Conservation (phyloP, 2,329 filamentous ascomycete genomes). For the Thelonectria olida region DNA sequence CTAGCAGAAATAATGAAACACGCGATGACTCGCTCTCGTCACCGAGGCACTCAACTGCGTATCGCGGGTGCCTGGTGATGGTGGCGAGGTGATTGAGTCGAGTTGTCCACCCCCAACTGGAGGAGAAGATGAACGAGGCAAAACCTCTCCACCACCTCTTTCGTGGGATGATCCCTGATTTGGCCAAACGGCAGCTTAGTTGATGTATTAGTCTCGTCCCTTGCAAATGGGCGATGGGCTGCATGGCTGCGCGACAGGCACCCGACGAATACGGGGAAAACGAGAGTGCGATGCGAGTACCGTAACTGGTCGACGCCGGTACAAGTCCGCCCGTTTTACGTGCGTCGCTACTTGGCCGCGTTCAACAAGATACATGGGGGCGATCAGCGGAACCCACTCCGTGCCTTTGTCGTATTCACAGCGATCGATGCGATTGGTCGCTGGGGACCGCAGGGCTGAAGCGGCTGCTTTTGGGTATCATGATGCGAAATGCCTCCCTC, state of each 20-base stretch:
- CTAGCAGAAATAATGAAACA: no score
- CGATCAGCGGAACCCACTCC: constrained; percentile 5
- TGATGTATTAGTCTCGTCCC: neutral
- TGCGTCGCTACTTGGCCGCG: neutral
- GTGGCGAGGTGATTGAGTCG: no score
- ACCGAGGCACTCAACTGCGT: no score
- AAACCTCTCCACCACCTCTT: neutral
- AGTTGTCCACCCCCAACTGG: neutral
- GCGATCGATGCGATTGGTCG: constrained; percentile 33
- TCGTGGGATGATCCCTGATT: constrained; percentile 11
- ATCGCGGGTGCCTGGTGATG: no score
- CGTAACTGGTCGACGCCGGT: neutral
- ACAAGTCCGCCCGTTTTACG: neutral
- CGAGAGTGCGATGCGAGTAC: neutral
- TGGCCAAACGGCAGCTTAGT: neutral
- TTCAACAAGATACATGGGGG: constrained; percentile 10
- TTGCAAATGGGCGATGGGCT: neutral
- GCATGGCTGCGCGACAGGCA: no score
- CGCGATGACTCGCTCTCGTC: neutral
- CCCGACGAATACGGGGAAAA: neutral
- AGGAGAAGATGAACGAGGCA: neutral
- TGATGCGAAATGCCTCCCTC: constrained; percentile 6
- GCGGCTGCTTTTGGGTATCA: constrained; percentile 7
- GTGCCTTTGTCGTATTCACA: constrained; percentile 33
- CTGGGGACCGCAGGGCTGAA: constrained; percentile 20